Base-by-base conservation (phyloP, 768 basidiomycete species). In the Tylopilus subfusipes region DNA sequence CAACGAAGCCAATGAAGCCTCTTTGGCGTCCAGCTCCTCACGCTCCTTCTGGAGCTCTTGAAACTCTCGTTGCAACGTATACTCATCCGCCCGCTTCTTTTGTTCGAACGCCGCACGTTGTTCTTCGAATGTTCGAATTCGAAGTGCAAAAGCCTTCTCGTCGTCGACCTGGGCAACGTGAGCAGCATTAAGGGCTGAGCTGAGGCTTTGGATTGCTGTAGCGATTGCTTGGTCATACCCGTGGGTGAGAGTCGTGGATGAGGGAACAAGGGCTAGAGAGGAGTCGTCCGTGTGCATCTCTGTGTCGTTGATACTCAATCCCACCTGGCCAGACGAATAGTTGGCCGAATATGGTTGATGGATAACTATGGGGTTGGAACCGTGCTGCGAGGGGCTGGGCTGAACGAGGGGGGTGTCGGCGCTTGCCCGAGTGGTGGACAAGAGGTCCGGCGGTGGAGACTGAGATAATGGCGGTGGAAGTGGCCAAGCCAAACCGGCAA, bases 31-130 rank as follows among this genome's bases (percentile, higher is more conserved):
- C 10, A 70, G 25, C 42, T 64, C 60, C 14, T 66, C 66, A 0
- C 50, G 55, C 38, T 58, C 49, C 31, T 50, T 53, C 21, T 53
- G 59, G 4, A 66, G 53, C 38, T 67, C 68, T 11, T 60, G 57
- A 11, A 52, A 40, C 42, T 63, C 60, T 30, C 53, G 54, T 16
- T 62, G 61, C 21, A 69, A 49, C 5, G 50, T 54, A 18, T 55
- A 56, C 36, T 66, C 61, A 3, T 64, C 55, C 2, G 52, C 54
- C 11, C 45, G 60, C 46, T 62, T 66, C 42, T 31, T 54, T 14
- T 62, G 48, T 30, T 63, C 59, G 21, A 72, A 68, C 4, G 51
- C 50, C n/a, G 50, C 57, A 30, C 67, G 63, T 11, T 54, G 53
- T 14, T 59, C 58, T 29, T 61, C 62, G n/a, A 70, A 47, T 9